Percentiles rank a stretch among this genome's conserved stretches.
phyloP scores from a whole-genome alignment of 352 stramenopile species.

The Peronospora tabacina region DNA sequence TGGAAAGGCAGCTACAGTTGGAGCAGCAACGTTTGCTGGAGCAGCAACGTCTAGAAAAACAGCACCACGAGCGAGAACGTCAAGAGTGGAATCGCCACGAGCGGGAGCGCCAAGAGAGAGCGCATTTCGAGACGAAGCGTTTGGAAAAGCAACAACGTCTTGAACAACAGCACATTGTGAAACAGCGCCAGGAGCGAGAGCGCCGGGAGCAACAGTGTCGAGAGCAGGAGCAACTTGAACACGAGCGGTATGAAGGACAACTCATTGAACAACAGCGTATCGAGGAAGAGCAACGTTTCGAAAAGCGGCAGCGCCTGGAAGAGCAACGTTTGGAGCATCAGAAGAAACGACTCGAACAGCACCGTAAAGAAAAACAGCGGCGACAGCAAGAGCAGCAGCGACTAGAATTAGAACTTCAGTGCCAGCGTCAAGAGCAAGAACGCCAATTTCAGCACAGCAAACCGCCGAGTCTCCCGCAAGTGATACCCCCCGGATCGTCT shows the following conservation, averaged over 20 bases:
- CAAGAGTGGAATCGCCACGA: conserved; percentile 20
- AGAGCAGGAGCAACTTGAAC: conserved; percentile 22
- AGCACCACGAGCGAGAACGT: conserved; percentile 23
- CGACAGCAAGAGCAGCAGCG: conserved; percentile 18
- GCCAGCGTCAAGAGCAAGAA: conserved; percentile 29
- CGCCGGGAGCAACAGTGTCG: conserved; percentile 18
- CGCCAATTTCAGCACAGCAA: conserved; percentile 33
- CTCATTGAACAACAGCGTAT: conserved; percentile 1
- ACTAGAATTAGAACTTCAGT: conserved; percentile 24
- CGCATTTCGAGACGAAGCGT: conserved; percentile 15
- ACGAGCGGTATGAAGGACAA: conserved; percentile 27
- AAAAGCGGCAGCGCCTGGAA: conserved; percentile 24
- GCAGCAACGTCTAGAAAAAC: conserved; percentile 22
- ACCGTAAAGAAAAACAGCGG: conserved; percentile 24
- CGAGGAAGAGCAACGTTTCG: conserved; percentile 6
- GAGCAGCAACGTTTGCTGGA: conserved; percentile 17
- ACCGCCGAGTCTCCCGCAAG: conserved; percentile 28
- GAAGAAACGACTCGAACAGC: conserved; percentile 21
- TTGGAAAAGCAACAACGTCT: conserved; percentile 27
- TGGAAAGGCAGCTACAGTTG: conserved; percentile 13
- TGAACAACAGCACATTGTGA: conserved; percentile 21
- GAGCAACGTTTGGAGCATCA: conserved; percentile 15
- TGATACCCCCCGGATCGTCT: conserved; percentile 23
- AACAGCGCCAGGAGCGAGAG: conserved; percentile 21
- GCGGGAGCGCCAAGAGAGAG: conserved; percentile 9